These are phyloP conservation scores for Pseudogymnoascus sp. DNA, from an alignment of 2,329 filamentous ascomycete genomes.

Conservation along the genomic window DNA sequence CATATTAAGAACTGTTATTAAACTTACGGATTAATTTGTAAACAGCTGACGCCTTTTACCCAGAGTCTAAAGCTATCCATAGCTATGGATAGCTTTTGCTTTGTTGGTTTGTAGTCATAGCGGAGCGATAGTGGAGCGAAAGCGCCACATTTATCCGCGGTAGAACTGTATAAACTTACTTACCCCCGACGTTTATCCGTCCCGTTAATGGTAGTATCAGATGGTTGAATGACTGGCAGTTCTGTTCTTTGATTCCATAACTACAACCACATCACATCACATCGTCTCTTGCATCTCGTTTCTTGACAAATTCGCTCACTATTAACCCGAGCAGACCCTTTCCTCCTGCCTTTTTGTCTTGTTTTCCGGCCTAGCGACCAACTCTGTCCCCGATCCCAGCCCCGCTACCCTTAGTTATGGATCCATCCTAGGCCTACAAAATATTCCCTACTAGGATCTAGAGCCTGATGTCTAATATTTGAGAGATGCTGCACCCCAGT, in stretches of 20 bases:
- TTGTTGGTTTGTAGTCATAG: too few relatives aligned
- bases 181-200: too few relatives aligned
- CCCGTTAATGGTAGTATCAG: neutral
- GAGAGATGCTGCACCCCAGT: neutral
- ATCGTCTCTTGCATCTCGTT: neutral
- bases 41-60: too few relatives aligned
- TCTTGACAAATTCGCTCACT: neutral
- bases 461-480: neutral
- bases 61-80: too few relatives aligned
- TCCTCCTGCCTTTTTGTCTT: neutral
- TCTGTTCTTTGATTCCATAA: neutral
- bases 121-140: neutral
- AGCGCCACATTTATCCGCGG: neutral
- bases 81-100: too few relatives aligned
- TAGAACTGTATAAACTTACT: too few relatives aligned
- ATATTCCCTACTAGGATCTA: neutral
- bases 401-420: neutral
- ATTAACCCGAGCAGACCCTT: neutral
- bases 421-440: neutral
- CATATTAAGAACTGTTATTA: too few relatives aligned
- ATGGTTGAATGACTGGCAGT: neutral
- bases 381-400: neutral
- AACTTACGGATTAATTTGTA: too few relatives aligned
- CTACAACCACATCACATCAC: neutral
- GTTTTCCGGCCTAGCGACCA: neutral